Evolutionary conservation across 176 grass and related monocot species (phyloP).

Genomic region (Leersia perrieri): DNA sequence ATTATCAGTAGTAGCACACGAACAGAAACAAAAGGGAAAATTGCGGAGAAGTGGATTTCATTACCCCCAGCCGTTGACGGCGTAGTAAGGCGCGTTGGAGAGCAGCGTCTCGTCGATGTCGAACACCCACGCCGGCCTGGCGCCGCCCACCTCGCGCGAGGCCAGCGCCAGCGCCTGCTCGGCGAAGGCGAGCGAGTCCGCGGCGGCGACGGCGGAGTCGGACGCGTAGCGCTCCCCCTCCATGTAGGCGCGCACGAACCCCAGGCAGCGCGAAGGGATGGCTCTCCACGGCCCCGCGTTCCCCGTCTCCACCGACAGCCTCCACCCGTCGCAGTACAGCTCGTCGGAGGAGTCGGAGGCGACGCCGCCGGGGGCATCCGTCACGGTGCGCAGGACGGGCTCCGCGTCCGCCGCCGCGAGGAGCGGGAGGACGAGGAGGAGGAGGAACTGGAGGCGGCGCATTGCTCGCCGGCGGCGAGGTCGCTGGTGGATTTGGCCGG

Average conservation of each 20-base stretch:
- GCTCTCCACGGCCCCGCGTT: constrained; percentile 60
- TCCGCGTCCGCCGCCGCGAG: neutral
- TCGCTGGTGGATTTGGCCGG: neutral
- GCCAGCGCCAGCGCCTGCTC: constrained; percentile 27
- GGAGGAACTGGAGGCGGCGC: neutral
- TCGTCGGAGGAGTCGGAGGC: neutral
- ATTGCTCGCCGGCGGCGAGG: constrained; percentile 10
- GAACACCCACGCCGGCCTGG: constrained; percentile 70
- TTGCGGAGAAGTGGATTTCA: constrained; percentile 27
- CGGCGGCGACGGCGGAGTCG: constrained; percentile 54
- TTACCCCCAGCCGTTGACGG: constrained; percentile 68
- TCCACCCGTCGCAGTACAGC: constrained; percentile 88
- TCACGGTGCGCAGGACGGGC: constrained; percentile 44
- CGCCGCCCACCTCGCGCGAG: neutral
- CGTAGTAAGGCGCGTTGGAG: constrained; percentile 68
- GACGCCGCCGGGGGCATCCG: constrained; percentile 25
- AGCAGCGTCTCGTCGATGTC: constrained; percentile 94
- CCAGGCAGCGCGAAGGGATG: constrained; percentile 46
- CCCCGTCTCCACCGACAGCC: constrained; percentile 77
- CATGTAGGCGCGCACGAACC: constrained; percentile 52
- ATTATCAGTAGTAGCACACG: neutral
- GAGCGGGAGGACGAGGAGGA: constrained; percentile 33
- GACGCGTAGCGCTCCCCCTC: constrained; percentile 67
- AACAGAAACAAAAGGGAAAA: neutral
- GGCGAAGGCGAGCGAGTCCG: constrained; percentile 63